These are phyloP conservation scores for Yamadazyma buinensis DNA, from an alignment of 1,139 yeast species.

Conservation along the genomic window DNA sequence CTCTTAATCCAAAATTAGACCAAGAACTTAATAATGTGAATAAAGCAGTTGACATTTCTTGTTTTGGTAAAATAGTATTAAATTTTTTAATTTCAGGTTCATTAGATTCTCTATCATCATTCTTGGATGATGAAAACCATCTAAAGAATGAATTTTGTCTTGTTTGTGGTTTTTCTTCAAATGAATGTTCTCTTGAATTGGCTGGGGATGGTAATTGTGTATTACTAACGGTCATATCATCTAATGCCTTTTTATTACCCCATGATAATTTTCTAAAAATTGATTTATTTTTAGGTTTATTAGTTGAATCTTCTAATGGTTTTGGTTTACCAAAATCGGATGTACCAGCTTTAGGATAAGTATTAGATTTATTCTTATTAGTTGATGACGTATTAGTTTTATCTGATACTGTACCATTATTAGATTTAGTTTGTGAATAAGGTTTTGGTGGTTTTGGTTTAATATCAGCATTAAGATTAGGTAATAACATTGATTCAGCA, in stretches of 20 bases:
- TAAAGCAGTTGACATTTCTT: constrained; percentile 63
- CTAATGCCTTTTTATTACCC: constrained; percentile 41
- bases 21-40: constrained; percentile 61
- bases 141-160: constrained; percentile 34
- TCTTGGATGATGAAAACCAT: constrained; percentile 36
- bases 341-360: constrained; percentile 9
- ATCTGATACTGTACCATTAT: neutral
- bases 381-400: no score
- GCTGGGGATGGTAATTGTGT: constrained; percentile 40
- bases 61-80: constrained; percentile 44
- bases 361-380: constrained; percentile 1
- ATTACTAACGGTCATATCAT: constrained; percentile 14
- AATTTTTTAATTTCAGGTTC: constrained; percentile 34
- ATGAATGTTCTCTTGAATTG: constrained; percentile 28
- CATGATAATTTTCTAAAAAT: constrained; percentile 66
- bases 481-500: constrained; percentile 38
- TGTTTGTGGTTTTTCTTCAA: constrained; percentile 22
- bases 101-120: constrained; percentile 9
- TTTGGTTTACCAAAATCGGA: constrained; percentile 7
- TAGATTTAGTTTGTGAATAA: constrained; percentile 24
- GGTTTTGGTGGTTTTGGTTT: constrained; percentile 14
- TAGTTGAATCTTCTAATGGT: constrained; percentile 20
- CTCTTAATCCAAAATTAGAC: constrained; percentile 67
- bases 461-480: constrained; percentile 16
- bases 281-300: constrained; percentile 35